These are phyloP conservation scores for Cordyceps farinosa DNA, from an alignment of 2,329 filamentous ascomycete species.

Conservation along the genomic window DNA sequence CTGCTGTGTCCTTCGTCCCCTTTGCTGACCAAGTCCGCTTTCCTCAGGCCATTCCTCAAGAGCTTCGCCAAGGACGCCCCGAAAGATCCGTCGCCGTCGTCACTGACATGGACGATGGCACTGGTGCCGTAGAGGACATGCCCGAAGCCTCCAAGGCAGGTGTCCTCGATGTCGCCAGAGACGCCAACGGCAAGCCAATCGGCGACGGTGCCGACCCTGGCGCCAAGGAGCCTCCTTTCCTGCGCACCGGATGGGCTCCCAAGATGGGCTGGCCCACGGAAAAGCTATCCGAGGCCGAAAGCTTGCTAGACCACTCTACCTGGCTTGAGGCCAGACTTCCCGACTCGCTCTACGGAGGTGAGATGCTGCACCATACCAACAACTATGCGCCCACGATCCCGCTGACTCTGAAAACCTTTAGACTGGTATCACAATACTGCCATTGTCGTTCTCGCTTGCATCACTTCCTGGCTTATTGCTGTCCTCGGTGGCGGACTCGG, in stretches of 20 bases:
- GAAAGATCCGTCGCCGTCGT: conserved; percentile 65
- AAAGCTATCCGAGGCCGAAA: conserved; percentile 56
- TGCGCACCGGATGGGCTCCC: conserved; percentile 79
- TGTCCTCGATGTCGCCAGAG: conserved; percentile 54
- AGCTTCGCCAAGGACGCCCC: conserved; percentile 33
- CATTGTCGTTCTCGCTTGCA: conserved; percentile 89
- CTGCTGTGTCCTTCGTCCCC: neutral
- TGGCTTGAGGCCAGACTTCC: conserved; percentile 79
- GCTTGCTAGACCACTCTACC: conserved; percentile 81
- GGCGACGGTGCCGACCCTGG: conserved; percentile 50
- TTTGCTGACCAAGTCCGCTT: conserved; percentile 11
- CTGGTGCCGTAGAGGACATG: conserved; percentile 68
- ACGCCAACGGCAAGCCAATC: conserved; percentile 46
- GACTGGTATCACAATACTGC: conserved; percentile 98
- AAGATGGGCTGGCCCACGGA: conserved; percentile 70
- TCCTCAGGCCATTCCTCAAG: conserved; percentile 35
- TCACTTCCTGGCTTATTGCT: conserved; percentile 86
- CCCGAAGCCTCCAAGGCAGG: conserved; percentile 70
- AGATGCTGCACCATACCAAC: conserved; percentile 22
- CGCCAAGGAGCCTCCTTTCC: conserved; percentile 46
- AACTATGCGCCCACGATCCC: no score
- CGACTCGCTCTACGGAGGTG: conserved; percentile 87
- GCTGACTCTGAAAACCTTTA: conserved; percentile 30
- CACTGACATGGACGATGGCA: conserved; percentile 75
- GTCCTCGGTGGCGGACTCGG: conserved; percentile 85